Evolutionary conservation across 2,329 filamentous ascomycete species (phyloP).

Genomic region (Xylaria sp.): DNA sequence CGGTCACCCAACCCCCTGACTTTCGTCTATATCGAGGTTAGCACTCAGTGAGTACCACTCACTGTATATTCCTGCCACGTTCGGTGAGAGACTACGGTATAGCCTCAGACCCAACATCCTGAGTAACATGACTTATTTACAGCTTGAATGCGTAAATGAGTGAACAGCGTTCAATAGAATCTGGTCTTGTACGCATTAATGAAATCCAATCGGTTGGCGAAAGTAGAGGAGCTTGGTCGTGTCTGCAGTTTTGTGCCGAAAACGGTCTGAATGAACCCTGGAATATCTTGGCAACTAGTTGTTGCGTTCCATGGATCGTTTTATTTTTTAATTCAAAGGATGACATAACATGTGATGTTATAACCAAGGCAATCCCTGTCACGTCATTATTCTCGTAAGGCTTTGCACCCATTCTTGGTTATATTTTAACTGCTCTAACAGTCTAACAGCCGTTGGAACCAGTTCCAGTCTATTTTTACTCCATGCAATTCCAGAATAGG

Average conservation of each 20-base stretch:
- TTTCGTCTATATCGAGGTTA: not conserved
- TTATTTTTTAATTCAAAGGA: not conserved
- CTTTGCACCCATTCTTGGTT: too few relatives aligned
- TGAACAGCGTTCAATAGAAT: not conserved
- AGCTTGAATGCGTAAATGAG: not conserved
- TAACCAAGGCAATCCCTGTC: too few relatives aligned
- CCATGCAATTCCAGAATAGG: too few relatives aligned
- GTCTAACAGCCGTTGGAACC: too few relatives aligned
- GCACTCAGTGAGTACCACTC: not conserved
- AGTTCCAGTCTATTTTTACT: too few relatives aligned
- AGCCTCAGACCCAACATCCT: not conserved
- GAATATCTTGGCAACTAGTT: not conserved
- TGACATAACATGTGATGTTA: too few relatives aligned
- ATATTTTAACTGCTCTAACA: too few relatives aligned
- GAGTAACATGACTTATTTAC: not conserved
- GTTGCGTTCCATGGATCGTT: not conserved
- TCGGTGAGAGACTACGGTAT: not conserved
- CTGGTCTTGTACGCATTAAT: not conserved
- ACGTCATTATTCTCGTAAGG: too few relatives aligned
- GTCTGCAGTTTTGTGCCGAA: not conserved
- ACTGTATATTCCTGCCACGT: not conserved
- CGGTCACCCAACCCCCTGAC: not conserved
- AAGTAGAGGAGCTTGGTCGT: not conserved
- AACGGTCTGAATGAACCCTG: not conserved
- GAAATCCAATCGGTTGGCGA: not conserved